Percentiles rank a stretch among this genome's conserved stretches.
These are phyloP conservation scores for Darksidea phi DNA, from an alignment of 495 filamentous ascomycete species.

Conservation along the genomic window DNA sequence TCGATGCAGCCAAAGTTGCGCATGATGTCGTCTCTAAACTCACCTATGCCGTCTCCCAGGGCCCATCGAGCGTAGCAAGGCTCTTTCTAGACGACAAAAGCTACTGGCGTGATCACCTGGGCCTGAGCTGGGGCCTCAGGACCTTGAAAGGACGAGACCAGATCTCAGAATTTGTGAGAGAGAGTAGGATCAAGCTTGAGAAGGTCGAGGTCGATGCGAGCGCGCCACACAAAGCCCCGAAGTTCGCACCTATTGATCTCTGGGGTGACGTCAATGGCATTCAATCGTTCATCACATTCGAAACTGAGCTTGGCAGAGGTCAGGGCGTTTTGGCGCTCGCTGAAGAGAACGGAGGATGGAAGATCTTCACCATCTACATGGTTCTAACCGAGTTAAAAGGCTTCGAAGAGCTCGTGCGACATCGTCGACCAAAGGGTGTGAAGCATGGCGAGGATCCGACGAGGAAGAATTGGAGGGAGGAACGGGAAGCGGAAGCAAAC, in stretches of 20 bases:
- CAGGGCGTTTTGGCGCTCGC: conserved; percentile 24
- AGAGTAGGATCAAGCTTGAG: background rate
- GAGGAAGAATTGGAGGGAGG: conserved; percentile 62
- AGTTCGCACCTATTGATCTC: conserved; percentile 15
- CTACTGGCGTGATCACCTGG: conserved; percentile 40
- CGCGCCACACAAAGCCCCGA: background rate
- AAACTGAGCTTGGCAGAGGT: conserved; percentile 31
- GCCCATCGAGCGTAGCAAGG: background rate
- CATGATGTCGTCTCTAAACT: conserved; percentile 8
- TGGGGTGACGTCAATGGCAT: conserved; percentile 33
- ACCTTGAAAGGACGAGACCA: conserved; percentile 28
- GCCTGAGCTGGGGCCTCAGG: conserved; percentile 34
- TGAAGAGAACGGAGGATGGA: conserved; percentile 28
- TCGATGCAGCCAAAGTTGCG: conserved; percentile 13
- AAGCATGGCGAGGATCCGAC: conserved; percentile 33
- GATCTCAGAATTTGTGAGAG: conserved; percentile 22
- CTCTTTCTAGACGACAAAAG: conserved; percentile 29
- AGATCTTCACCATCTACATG: conserved; percentile 35
- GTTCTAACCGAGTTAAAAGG: conserved; percentile 29
- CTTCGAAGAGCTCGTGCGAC: conserved; percentile 20
- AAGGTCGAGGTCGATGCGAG: conserved; percentile 13
- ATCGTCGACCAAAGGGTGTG: conserved; percentile 26
- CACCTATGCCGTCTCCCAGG: conserved; percentile 2
- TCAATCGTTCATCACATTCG: conserved; percentile 35
- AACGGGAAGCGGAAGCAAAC: conserved; percentile 54